A percentile compares a stretch with the other conserved stretches of the same genome.
phyloP scores from a whole-genome alignment of 176 grass and related monocot species.

The Zoysia japonica region DNA sequence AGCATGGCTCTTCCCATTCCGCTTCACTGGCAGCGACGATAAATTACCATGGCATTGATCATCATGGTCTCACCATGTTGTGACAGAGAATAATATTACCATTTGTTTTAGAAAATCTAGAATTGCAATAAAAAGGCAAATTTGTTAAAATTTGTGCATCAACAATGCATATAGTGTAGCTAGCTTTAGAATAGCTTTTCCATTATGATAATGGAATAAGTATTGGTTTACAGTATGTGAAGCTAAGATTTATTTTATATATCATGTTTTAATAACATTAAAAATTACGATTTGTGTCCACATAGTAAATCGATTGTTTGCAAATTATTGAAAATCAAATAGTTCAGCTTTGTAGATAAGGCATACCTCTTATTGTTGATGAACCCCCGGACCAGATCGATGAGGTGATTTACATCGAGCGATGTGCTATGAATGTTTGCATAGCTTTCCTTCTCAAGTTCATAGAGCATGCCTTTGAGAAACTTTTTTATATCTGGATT shows the following conservation, averaged over 20 bases:
- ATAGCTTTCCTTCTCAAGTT: neutral
- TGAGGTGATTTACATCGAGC: neutral
- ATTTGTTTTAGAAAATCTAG: no score
- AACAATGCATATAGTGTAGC: neutral
- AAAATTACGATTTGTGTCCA: no score
- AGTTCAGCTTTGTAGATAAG: neutral
- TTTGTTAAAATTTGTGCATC: neutral
- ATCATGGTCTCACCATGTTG: no score
- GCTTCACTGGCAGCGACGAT: no score
- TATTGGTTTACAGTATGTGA: neutral
- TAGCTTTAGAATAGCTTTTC: neutral
- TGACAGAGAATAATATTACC: no score
- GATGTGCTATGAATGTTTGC: neutral
- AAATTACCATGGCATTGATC: no score
- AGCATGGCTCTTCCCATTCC: no score
- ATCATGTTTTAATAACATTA: no score
- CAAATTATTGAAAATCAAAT: neutral
- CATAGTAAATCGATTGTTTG: neutral
- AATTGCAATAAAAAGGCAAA: no score
- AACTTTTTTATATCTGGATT: neutral
- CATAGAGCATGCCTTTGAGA: neutral
- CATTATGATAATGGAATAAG: neutral
- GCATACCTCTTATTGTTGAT: neutral
- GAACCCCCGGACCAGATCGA: neutral
- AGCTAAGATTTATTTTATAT: no score